Percentiles rank a stretch among this genome's conserved stretches.
Evolutionary conservation across 805 yeast species (phyloP).

Genomic region (Jamesozyma jinghongensis): DNA sequence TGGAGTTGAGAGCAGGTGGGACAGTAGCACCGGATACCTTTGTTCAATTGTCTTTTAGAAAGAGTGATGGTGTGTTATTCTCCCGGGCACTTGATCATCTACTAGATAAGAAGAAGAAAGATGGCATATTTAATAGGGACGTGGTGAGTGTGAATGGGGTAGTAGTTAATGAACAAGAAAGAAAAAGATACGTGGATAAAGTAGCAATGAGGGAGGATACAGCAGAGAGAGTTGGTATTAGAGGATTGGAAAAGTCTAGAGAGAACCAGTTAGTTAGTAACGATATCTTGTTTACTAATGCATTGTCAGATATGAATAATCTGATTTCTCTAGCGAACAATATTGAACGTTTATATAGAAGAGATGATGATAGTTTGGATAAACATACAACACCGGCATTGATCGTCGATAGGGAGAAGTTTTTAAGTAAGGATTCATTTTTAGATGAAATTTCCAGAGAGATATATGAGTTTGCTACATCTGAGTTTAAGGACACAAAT

Average conservation of each 20-base stretch:
- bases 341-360: slow-evolving; percentile 43
- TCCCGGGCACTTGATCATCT: slow-evolving; percentile 37
- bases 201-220: slow-evolving; percentile 16
- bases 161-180: slow-evolving; percentile 8
- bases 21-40: slow-evolving; percentile 11
- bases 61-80: slow-evolving; percentile 53
- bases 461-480: slow-evolving; percentile 54
- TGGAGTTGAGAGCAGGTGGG: slow-evolving; percentile 31
- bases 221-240: slow-evolving; percentile 51
- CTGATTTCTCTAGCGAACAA: slow-evolving; percentile 73
- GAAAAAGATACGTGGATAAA: neutral
- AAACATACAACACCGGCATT: slow-evolving; percentile 12
- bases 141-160: slow-evolving; percentile 30
- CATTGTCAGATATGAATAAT: slow-evolving; percentile 68
- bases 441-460: slow-evolving; percentile 69
- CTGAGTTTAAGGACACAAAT: slow-evolving; percentile 43
- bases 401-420: slow-evolving; percentile 29
- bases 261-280: slow-evolving; percentile 48
- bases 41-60: slow-evolving; percentile 67
- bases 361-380: slow-evolving; percentile 4
- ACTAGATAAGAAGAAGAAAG: slow-evolving; percentile 34
- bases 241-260: slow-evolving; percentile 53
- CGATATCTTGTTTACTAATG: slow-evolving; percentile 51
- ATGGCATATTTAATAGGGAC: slow-evolving; percentile 21
- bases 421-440: slow-evolving; percentile 35